Conservation (phyloP, 1,139 yeast genomes). For the Pichia sp. region DNA sequence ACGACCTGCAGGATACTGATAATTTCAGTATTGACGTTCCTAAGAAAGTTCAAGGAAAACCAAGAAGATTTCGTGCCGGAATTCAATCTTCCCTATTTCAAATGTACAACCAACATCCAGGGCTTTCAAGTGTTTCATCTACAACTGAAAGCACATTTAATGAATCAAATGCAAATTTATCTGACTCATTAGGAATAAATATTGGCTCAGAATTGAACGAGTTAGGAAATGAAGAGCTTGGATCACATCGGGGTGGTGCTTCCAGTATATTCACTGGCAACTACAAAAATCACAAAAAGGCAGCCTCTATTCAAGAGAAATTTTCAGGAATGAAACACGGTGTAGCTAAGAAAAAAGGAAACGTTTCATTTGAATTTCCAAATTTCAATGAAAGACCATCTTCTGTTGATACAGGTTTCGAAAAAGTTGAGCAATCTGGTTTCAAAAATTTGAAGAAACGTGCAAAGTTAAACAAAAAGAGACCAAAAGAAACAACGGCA, state of each 20-base stretch:
- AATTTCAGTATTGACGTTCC: constrained; percentile 21
- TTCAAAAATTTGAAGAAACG: constrained; percentile 12
- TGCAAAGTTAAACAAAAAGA: constrained; percentile 20
- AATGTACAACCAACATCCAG: constrained; percentile 37
- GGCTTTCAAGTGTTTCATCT: constrained; percentile 3
- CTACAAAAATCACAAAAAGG: constrained; percentile 7
- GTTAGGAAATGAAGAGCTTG: constrained; percentile 1
- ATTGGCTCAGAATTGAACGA: constrained; percentile 6
- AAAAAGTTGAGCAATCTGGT: constrained; percentile 7
- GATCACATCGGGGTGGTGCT: constrained; percentile 3
- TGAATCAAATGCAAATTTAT: background rate
- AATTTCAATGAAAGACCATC: constrained; percentile 12
- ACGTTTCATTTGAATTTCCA: constrained; percentile 13
- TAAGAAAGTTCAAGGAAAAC: constrained; percentile 27
- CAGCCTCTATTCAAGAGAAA: constrained; percentile 9
- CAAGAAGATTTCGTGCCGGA: constrained; percentile 71
- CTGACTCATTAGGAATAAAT: constrained; percentile 1
- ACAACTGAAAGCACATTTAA: background rate
- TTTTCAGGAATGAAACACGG: background rate
- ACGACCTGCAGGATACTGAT: constrained; percentile 23
- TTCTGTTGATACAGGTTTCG: constrained; percentile 2
- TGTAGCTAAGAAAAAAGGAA: constrained; percentile 1
- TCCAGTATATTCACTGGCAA: background rate
- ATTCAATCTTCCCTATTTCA: constrained; percentile 69
- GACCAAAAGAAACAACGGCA: constrained; percentile 34